Conservation (phyloP, 495 filamentous ascomycete genomes). For the Daldinia concentrica region DNA sequence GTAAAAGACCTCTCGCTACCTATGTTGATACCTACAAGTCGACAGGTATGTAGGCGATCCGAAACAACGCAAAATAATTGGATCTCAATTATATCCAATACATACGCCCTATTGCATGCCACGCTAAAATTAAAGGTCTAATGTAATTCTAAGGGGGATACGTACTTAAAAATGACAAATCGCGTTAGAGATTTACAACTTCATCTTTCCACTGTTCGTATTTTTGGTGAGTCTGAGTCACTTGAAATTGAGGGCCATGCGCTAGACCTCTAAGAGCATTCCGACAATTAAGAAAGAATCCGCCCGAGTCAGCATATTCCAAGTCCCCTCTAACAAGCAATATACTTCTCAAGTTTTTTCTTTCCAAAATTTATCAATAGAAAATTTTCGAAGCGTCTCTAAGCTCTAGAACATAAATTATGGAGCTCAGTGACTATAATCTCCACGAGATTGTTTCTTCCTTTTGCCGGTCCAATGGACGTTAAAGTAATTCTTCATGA, state of each 20-base stretch:
- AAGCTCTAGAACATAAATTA: constrained; percentile 18
- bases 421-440: constrained; percentile 28
- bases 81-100: background rate
- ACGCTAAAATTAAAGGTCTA: background rate
- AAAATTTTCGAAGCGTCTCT: constrained; percentile 13
- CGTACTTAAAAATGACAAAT: too few species aligned
- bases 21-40: background rate
- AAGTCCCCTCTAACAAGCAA: constrained; percentile 4
- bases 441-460: constrained; percentile 8
- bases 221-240: constrained; percentile 11
- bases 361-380: background rate
- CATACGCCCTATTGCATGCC: too few species aligned
- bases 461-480: constrained; percentile 15
- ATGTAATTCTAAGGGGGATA: background rate
- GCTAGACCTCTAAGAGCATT: background rate
- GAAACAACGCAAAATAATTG: background rate
- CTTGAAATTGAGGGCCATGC: background rate
- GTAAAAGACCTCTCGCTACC: too few species aligned
- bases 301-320: background rate
- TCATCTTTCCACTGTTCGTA: background rate
- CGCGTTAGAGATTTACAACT: background rate
- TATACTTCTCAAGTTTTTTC: background rate
- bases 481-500: constrained; percentile 16
- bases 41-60: background rate
- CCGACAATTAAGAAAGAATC: background rate